Conservation (phyloP, 1,284 basidiomycete genomes). For the Ganoderma sp. region DNA sequence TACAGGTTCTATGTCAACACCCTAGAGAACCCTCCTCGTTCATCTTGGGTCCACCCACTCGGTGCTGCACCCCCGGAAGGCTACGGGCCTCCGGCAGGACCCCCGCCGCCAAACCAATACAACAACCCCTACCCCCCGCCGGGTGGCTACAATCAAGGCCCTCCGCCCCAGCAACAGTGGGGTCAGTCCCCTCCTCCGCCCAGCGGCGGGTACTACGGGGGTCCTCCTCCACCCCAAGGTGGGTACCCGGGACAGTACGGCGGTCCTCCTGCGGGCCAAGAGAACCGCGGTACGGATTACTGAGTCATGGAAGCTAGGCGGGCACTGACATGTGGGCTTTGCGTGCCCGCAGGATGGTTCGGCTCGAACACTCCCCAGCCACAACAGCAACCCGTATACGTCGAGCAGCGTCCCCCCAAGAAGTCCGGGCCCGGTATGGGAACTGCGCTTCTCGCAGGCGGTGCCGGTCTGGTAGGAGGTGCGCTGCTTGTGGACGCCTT, state of each 20-base stretch:
- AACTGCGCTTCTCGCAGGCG: conserved; percentile 49
- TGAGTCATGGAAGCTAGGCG: background rate
- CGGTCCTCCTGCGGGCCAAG: conserved; percentile 26
- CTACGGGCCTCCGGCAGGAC: conserved; percentile 52
- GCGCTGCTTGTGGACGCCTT: conserved; percentile 57
- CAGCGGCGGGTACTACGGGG: conserved; percentile 29
- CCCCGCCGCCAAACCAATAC: conserved; percentile 45
- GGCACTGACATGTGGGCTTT: conserved; percentile 15
- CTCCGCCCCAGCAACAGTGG: conserved; percentile 36
- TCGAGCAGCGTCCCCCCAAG: conserved; percentile 46
- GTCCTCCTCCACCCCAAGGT: conserved; percentile 31
- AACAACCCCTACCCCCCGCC: conserved; percentile 34
- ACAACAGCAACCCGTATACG: conserved; percentile 35
- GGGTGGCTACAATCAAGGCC: conserved; percentile 26
- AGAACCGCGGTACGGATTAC: conserved; percentile 31
- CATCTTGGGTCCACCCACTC: conserved; percentile 71
- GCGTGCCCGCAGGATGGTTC: conserved; percentile 39
- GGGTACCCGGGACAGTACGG: conserved; percentile 38
- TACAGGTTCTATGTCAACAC: conserved; percentile 78
- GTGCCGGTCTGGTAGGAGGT: conserved; percentile 65
- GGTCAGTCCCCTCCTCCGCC: conserved; percentile 24
- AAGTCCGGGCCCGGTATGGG: conserved; percentile 53
- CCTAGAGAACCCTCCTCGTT: conserved; percentile 59
- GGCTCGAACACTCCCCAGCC: conserved; percentile 41
- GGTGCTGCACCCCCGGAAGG: conserved; percentile 49